Evolutionary conservation across 2,329 filamentous ascomycete genomes (phyloP), one percentile per base, ranked within the genome.

Genomic region (Rugonectria rugulosa): DNA sequence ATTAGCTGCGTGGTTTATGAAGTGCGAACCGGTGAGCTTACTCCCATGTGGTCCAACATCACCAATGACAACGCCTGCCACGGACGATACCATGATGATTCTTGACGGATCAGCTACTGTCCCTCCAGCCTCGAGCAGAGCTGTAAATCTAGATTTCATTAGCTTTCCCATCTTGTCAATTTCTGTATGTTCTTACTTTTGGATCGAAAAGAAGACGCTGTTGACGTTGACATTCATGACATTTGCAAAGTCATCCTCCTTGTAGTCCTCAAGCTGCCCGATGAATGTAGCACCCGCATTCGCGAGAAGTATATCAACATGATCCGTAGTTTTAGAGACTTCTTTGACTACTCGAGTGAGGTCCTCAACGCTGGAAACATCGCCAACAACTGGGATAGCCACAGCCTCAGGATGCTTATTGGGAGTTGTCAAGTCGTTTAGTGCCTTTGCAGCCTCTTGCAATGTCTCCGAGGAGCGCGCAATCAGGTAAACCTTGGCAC

Each of bases 141-240:
- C 24, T 6, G 41, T 44, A 21, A 44, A 44, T 21, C 41, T 44
- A 14, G 14, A 5, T 6, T 12, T 6, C 24, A 26, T 43, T 20
- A 43, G 26, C 15, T 8, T n/a, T n/a, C n/a, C n/a, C n/a, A n/a
- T n/a, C 37, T 7, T 8, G 20, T 9, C 4, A n/a, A 14, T 4
- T 20, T 11, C 36, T 12, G 20, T 24, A 4, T 14, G 11, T 14
- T 11, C 41, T 29, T 24, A 47, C 44, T 47, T 34, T 36, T 47
- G 44, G 6, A 47, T 47, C 7, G 44, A 34, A 10, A 47, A 47
- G 14, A 47, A 47, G 2, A 47, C 44, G 10, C 44, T 47, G 19
- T 47, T 47, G 6, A 47, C 44, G 27, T 47, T 47, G 14, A 47
- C 31, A 9, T 47, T 47, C 44, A 47, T 47, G 1, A 47, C 44